phyloP scores from a whole-genome alignment of 129 eudicot species.

The Lonicera japonica region DNA sequence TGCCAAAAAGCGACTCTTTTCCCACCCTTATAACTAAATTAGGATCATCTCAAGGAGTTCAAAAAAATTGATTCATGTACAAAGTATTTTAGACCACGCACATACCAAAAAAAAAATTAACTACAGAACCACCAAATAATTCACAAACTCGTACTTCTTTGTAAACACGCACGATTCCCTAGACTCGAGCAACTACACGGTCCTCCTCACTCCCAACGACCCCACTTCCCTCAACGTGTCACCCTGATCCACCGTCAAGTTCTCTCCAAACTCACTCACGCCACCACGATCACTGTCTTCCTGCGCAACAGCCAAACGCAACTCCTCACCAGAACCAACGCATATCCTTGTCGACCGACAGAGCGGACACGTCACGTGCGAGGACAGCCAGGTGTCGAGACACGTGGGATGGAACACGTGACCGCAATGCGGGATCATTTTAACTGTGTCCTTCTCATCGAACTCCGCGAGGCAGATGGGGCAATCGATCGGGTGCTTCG shows the following conservation, averaged over 20 bases:
- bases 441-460: not conserved
- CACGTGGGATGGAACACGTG: not conserved
- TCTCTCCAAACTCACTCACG: not conserved
- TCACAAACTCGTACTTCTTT: not conserved
- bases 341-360: not conserved
- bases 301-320: not conserved
- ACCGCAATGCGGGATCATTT: not conserved
- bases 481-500: constrained; percentile 14
- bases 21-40: no score
- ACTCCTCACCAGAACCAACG: not conserved
- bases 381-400: not conserved
- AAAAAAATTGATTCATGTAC: no score
- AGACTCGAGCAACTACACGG: not conserved
- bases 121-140: no score
- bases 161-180: not conserved
- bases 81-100: no score
- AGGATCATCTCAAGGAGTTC: no score
- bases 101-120: no score
- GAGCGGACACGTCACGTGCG: not conserved
- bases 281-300: not conserved
- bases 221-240: not conserved
- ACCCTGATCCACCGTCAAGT: not conserved
- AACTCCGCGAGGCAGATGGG: not conserved
- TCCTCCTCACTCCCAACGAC: no score
- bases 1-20: no score